Evolutionary conservation across 331 rosid genomes (phyloP).

Genomic region (Phaseolus coccineus): DNA sequence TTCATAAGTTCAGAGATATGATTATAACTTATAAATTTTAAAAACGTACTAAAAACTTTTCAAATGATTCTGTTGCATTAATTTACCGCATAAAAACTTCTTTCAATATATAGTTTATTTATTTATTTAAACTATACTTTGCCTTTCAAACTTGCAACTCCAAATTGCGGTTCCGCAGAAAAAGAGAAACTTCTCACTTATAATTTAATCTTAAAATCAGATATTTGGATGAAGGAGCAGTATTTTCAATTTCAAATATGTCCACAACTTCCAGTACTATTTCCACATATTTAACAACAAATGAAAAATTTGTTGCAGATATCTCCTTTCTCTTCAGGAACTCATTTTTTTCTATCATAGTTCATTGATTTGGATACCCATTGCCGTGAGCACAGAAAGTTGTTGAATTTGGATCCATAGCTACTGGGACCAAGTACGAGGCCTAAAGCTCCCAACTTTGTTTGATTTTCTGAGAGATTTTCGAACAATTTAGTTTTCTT

Average conservation of each 20-base stretch:
- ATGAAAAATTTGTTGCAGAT: neutral
- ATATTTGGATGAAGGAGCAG: neutral
- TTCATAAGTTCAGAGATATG: too few relatives aligned
- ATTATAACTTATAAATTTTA: too few relatives aligned
- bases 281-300: neutral
- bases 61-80: too few relatives aligned
- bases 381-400: conserved; percentile 3
- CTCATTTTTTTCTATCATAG: conserved; percentile 16
- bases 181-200: neutral
- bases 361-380: conserved; percentile 42
- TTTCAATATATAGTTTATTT: neutral
- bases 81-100: neutral
- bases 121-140: neutral
- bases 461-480: conserved; percentile 15
- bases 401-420: conserved; percentile 16
- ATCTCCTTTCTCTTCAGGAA: neutral
- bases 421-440: conserved; percentile 32
- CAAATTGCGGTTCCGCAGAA: neutral
- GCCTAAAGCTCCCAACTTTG: conserved; percentile 15
- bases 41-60: too few relatives aligned
- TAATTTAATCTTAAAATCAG: neutral
- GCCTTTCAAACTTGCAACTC: neutral
- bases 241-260: conserved; percentile 8
- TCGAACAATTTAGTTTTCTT: conserved; percentile 34
- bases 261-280: neutral